Evolutionary conservation across 228 moss, liverwort and hornwort species (phyloP).

Genomic region (Sphagnum fallax): DNA sequence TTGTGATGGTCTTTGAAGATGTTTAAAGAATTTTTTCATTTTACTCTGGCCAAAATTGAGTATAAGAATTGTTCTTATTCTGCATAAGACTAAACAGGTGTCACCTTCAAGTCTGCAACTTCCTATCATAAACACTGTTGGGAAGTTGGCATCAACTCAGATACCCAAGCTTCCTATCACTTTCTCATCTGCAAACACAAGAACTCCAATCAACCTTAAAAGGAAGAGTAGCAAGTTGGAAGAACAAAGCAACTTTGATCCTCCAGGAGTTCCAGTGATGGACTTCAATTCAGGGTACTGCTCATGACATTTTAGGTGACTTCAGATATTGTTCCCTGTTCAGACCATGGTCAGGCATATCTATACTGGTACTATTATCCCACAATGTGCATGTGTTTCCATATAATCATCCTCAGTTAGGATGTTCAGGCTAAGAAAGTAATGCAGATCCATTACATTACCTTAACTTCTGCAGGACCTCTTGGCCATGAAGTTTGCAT

Average conservation of each 20-base stretch:
- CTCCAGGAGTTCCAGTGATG: constrained; percentile 5
- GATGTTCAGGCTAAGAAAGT: too few species aligned
- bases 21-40: neutral
- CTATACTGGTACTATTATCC: too few species aligned
- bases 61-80: neutral
- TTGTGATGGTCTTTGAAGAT: too few species aligned
- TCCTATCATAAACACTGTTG: constrained; percentile 12
- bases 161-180: constrained; percentile 13
- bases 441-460: too few species aligned
- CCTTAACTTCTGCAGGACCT: too few species aligned
- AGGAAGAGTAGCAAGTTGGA: constrained; percentile 15
- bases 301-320: neutral
- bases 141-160: constrained; percentile 16
- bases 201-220: constrained; percentile 15
- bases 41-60: neutral
- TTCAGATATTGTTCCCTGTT: too few species aligned
- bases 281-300: constrained; percentile 14
- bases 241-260: neutral
- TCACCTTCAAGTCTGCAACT: constrained; percentile 12
- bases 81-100: constrained; percentile 14
- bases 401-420: too few species aligned
- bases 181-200: constrained; percentile 9
- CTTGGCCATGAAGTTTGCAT: too few species aligned
- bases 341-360: too few species aligned
- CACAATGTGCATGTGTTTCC: too few species aligned